Base-by-base conservation (phyloP, 2,329 filamentous ascomycete species). In the Phialemonium atrogriseum region DNA sequence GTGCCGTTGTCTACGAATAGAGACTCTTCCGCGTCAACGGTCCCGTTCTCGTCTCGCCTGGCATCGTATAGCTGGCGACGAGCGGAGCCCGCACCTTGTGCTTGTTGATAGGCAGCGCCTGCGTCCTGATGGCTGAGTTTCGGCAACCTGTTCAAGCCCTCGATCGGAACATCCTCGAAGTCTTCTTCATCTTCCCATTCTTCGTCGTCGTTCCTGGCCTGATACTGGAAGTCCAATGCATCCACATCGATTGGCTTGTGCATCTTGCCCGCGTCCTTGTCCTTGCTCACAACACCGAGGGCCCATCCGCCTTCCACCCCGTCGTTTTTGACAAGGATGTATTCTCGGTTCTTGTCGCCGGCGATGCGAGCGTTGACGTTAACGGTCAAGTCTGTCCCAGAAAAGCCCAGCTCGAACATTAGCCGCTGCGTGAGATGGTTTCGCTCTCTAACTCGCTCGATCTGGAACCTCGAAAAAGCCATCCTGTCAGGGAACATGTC, bases 401-500 rank as follows among this genome's bases (percentile, higher is more conserved):
- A 80, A 84, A 94, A 93, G 21, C 88, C 89, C 45, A 89, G 87
- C 46, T 98, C 74, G 46, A 85, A 77, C 91, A 98, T 98, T 35
- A 98, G 63, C 23, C 89, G 73, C 52, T 98, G 91, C 0, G 93
- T 98, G 18, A 98, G 69, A 40, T 94, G 84, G 48, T 98, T 98
- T 30, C 93, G 72, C 59, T 98, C 89, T 44, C 73, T 77, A 9
- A 96, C 93, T 36, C 91, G 70, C 52, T 96, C 91, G 36, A 98
- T 94, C 56, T 98, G 91, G 50, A 98, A 98, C 39, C 72, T 81
- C 1, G 88, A 95, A 51, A 98, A 98, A 1, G 82, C 91, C 87
- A 98, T 95, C 16, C 91, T 77, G 53, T 98, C 83, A 0, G 91
- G 89, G 52, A 98, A 98, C 91, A 98, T 98, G 27, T 70, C 75